These are phyloP conservation scores for Aureobasidium sp. DNA, from an alignment of 2,329 filamentous ascomycete species.

Conservation along the genomic window DNA sequence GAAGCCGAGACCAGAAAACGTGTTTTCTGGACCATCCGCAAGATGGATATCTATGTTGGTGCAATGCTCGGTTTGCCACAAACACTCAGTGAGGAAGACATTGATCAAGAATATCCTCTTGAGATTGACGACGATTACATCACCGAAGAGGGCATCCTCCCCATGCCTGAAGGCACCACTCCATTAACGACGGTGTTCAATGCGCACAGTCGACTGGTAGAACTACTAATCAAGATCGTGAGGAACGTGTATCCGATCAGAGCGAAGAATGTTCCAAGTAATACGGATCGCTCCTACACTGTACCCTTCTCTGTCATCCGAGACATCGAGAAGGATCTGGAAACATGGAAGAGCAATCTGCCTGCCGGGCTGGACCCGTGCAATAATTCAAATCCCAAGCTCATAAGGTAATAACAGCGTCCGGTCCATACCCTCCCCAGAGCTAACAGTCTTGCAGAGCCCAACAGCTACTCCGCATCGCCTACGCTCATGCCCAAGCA, in stretches of 20 bases:
- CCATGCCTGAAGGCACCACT: constrained; percentile 49
- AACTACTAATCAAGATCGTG: constrained; percentile 55
- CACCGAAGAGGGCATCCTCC: constrained; percentile 41
- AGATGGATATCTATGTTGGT: constrained; percentile 47
- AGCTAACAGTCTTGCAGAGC: constrained; percentile 33
- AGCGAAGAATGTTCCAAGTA: constrained; percentile 31
- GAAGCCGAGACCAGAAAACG: constrained; percentile 45
- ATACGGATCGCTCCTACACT: constrained; percentile 49
- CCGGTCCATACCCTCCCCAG: neutral
- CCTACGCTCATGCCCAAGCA: constrained; percentile 78
- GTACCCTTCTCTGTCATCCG: constrained; percentile 58
- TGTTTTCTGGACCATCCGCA: constrained; percentile 46
- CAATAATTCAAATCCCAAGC: constrained; percentile 61
- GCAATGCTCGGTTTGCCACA: constrained; percentile 45
- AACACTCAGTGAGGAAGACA: constrained; percentile 43
- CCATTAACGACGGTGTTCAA: constrained; percentile 55
- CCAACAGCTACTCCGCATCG: constrained; percentile 70
- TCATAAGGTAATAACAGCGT: constrained; percentile 58
- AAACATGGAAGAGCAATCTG: constrained; percentile 58
- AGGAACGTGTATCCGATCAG: constrained; percentile 60
- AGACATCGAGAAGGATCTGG: constrained; percentile 57
- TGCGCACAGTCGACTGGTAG: constrained; percentile 51
- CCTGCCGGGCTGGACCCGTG: constrained; percentile 74
- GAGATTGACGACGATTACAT: constrained; percentile 47
- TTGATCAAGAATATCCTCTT: constrained; percentile 41